Percentiles rank a stretch among this genome's conserved stretches.
phyloP scores from a whole-genome alignment of 805 yeast species.

The Saccharomycopsis selenospora region DNA sequence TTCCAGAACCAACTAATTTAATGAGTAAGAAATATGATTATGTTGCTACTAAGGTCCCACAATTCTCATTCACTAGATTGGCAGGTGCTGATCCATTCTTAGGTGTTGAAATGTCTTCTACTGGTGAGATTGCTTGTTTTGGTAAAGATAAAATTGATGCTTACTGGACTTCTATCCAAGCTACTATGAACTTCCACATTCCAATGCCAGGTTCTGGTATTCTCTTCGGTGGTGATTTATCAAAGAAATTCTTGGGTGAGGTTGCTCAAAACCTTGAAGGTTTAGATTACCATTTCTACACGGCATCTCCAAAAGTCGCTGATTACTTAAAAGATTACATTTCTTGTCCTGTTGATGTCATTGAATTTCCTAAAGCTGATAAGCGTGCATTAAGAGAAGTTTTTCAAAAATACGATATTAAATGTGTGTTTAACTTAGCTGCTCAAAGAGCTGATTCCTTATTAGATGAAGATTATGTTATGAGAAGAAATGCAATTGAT shows the following conservation, averaged over 20 bases:
- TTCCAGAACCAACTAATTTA: conserved; percentile 74
- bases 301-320: conserved; percentile 67
- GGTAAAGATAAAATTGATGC: conserved; percentile 83
- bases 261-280: conserved; percentile 65
- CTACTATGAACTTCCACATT: conserved; percentile 93
- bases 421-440: conserved; percentile 89
- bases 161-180: conserved; percentile 95
- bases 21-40: conserved; percentile 70
- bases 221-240: conserved; percentile 89
- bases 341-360: conserved; percentile 36
- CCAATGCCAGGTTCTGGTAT: conserved; percentile 89
- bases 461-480: conserved; percentile 85
- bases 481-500: conserved; percentile 99
- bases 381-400: conserved; percentile 90
- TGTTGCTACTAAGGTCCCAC: conserved; percentile 97
- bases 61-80: conserved; percentile 94
- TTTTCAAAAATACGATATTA: conserved; percentile 78
- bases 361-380: conserved; percentile 88
- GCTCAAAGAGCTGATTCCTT: conserved; percentile 78
- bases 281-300: conserved; percentile 75
- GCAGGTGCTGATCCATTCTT: conserved; percentile 99
- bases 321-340: conserved; percentile 53
- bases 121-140: conserved; percentile 98
- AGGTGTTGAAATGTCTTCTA: conserved; percentile 99
- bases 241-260: conserved; percentile 58